These are phyloP conservation scores for Dovyalis caffra DNA, from an alignment of 345 rosid species.

Conservation along the genomic window DNA sequence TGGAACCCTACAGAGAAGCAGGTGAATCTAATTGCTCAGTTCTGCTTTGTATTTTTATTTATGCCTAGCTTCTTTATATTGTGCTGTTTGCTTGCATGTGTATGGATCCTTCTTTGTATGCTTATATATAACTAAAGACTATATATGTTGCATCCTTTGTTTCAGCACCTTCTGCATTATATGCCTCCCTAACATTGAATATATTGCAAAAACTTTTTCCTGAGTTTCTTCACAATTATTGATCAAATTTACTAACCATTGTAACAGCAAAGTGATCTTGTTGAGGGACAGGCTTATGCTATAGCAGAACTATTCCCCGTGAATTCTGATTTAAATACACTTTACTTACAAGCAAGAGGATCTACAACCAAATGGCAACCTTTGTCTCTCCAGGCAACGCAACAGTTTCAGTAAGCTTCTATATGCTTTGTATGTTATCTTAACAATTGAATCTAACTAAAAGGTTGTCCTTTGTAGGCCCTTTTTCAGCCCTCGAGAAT, in stretches of 20 bases:
- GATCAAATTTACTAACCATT: constrained; percentile 6
- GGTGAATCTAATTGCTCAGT: constrained; percentile 40
- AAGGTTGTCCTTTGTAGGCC: constrained; percentile 49
- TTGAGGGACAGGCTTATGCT: constrained; percentile 79
- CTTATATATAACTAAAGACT: neutral
- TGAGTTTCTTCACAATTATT: constrained; percentile 5
- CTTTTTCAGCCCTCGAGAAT: constrained; percentile 75
- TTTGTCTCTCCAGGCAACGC: constrained; percentile 47
- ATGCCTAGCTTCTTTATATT: neutral
- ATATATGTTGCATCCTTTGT: neutral
- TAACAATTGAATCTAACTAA: constrained; percentile 13
- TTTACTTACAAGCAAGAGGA: constrained; percentile 85
- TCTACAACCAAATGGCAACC: constrained; percentile 60
- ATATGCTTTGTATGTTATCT: constrained; percentile 11
- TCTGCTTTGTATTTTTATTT: neutral
- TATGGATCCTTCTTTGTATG: neutral
- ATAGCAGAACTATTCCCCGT: constrained; percentile 65
- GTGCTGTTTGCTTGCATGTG: neutral
- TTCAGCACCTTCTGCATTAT: neutral
- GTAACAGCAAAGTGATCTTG: constrained; percentile 63
- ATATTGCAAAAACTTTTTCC: neutral
- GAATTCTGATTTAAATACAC: constrained; percentile 54
- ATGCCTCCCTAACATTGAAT: neutral
- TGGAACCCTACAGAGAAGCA: constrained; percentile 93
- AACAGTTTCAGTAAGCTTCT: constrained; percentile 55